phyloP scores from a whole-genome alignment of 257 asterid species.

The Gynochthodes officinalis region DNA sequence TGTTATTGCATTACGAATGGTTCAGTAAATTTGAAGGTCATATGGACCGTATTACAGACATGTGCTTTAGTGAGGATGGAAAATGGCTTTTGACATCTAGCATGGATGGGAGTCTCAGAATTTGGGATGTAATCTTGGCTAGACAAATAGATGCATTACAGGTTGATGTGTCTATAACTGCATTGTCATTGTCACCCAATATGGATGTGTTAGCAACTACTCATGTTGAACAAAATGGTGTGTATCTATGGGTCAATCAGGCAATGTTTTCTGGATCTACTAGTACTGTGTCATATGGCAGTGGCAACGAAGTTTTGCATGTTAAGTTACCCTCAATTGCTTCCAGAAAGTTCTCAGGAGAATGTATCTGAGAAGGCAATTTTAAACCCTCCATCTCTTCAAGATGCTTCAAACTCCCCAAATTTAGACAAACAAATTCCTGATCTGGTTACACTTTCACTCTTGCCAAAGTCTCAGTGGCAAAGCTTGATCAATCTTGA shows the following conservation, averaged over 20 bases:
- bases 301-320: slow-evolving; percentile 60
- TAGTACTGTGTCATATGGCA: slow-evolving; percentile 49
- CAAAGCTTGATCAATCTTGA: slow-evolving; percentile 92
- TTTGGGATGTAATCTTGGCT: slow-evolving; percentile 88
- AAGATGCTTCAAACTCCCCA: slow-evolving; percentile 28
- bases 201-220: slow-evolving; percentile 88
- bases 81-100: slow-evolving; percentile 91
- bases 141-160: slow-evolving; percentile 78
- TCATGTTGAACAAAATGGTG: slow-evolving; percentile 86
- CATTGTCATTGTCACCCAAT: slow-evolving; percentile 77
- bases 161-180: slow-evolving; percentile 74
- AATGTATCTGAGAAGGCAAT: slow-evolving; percentile 29
- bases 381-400: slow-evolving; percentile 27
- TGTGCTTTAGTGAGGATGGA: slow-evolving; percentile 92
- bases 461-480: slow-evolving; percentile 93
- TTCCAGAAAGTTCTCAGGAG: slow-evolving; percentile 39
- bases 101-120: slow-evolving; percentile 89
- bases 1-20: slow-evolving; percentile 73
- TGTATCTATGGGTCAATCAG: slow-evolving; percentile 87
- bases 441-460: slow-evolving; percentile 73
- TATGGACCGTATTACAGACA: slow-evolving; percentile 76
- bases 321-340: slow-evolving; percentile 64
- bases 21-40: slow-evolving; percentile 89
- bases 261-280: slow-evolving; percentile 76
- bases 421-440: slow-evolving; percentile 58